These are phyloP conservation scores for Selaginella tamariscina DNA, from an alignment of 75 land plant species.

Conservation along the genomic window DNA sequence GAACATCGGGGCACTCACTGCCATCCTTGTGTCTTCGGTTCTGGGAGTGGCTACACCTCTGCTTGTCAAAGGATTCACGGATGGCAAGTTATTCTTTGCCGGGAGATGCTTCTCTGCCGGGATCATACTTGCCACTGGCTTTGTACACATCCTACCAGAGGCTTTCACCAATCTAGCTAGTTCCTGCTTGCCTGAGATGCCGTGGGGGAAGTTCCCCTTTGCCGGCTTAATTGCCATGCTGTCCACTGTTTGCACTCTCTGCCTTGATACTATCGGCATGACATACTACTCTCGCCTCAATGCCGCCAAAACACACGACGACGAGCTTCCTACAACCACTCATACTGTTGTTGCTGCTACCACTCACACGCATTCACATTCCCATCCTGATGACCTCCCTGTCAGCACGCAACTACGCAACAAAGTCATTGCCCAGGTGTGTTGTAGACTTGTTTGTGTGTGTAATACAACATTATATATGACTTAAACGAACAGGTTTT, in stretches of 20 bases:
- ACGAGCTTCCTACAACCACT: neutral
- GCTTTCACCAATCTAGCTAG: constrained; percentile 39
- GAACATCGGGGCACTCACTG: constrained; percentile 20
- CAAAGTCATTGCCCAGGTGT: neutral
- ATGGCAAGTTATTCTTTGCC: constrained; percentile 24
- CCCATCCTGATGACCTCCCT: neutral
- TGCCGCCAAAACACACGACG: neutral
- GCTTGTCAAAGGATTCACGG: constrained; percentile 11
- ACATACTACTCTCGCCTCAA: constrained; percentile 21
- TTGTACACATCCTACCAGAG: constrained; percentile 57
- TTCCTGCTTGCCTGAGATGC: constrained; percentile 35
- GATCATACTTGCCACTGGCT: constrained; percentile 49
- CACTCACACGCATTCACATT: too few species aligned
- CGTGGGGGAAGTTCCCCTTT: constrained; percentile 54
- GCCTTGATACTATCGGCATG: constrained; percentile 36
- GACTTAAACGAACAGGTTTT: constrained; percentile 22
- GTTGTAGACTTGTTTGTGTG: neutral
- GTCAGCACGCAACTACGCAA: neutral
- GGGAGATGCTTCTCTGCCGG: constrained; percentile 62
- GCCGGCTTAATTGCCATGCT: constrained; percentile 37
- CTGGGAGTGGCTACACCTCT: constrained; percentile 29
- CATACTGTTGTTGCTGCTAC: neutral
- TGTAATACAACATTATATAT: neutral
- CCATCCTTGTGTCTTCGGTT: constrained; percentile 29
- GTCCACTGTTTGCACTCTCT: constrained; percentile 37